These are phyloP conservation scores for Leptomonas seymouri DNA, from an alignment of 208 protist genomes.

Conservation along the genomic window DNA sequence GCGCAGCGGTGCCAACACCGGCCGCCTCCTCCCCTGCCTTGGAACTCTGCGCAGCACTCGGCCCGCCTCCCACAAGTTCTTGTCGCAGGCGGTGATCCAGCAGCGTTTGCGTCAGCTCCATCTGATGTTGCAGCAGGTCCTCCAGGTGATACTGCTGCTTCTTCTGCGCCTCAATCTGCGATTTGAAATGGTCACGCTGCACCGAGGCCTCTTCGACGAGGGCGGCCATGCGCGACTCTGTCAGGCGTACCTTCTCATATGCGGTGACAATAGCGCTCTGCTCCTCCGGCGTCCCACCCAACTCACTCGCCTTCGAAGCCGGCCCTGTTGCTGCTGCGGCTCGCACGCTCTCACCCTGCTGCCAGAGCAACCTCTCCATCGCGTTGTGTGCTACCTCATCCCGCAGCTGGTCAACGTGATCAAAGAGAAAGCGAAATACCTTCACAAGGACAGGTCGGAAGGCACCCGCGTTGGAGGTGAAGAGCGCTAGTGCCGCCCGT, in stretches of 20 bases:
- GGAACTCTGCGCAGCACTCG: not conserved
- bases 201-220: slow-evolving; percentile 73
- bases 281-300: slow-evolving; percentile 27
- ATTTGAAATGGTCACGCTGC: slow-evolving; percentile 77
- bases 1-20: not conserved
- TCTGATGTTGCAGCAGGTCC: slow-evolving; percentile 71
- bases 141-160: slow-evolving; percentile 54
- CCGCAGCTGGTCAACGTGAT: slow-evolving; percentile 63
- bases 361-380: slow-evolving; percentile 12
- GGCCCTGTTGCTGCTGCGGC: not conserved
- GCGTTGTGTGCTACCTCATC: slow-evolving; percentile 34
- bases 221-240: slow-evolving; percentile 72
- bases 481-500: slow-evolving; percentile 77
- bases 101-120: slow-evolving; percentile 61
- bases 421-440: slow-evolving; percentile 77
- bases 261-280: slow-evolving; percentile 53
- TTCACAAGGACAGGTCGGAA: slow-evolving; percentile 73
- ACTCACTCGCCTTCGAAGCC: not conserved
- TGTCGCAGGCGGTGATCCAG: slow-evolving; percentile 29
- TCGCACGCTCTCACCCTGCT: not conserved
- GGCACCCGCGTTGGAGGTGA: slow-evolving; percentile 70
- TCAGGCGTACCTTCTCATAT: slow-evolving; percentile 68
- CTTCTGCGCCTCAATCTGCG: slow-evolving; percentile 55
- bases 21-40: not conserved
- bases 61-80: slow-evolving; percentile 8